A percentile compares a stretch with the other conserved stretches of the same genome.
Evolutionary conservation across 768 basidiomycete species (phyloP).

Genomic region (Cubamyces lactineus): DNA sequence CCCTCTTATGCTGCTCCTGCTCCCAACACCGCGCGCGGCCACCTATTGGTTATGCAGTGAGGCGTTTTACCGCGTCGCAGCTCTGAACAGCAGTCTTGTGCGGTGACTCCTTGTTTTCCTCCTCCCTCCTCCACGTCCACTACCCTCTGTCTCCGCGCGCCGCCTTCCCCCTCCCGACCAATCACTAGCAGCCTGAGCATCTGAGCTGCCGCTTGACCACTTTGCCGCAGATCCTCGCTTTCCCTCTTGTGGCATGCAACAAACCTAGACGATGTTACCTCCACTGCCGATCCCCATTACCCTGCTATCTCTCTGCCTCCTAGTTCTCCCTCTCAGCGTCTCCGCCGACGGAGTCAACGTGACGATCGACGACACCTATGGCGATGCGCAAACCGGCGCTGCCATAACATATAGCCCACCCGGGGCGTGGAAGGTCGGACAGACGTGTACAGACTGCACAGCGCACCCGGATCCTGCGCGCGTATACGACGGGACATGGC

Average conservation of each 20-base stretch:
- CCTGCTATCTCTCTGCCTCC: neutral
- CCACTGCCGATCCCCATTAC: neutral
- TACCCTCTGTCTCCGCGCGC: no score
- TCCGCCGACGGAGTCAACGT: slow-evolving; percentile 1
- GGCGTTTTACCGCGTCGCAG: no score
- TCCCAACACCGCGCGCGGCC: no score
- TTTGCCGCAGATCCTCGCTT: neutral
- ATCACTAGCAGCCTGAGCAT: no score
- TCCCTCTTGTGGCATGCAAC: neutral
- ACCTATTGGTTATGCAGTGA: no score
- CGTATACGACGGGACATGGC: slow-evolving; percentile 21
- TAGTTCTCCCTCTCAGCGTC: neutral
- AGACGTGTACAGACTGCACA: slow-evolving; percentile 13
- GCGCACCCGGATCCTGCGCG: slow-evolving; percentile 7
- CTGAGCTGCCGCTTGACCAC: no score
- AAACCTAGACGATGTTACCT: neutral
- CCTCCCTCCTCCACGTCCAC: neutral
- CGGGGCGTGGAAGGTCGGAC: slow-evolving; percentile 13
- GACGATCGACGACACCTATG: slow-evolving; percentile 12
- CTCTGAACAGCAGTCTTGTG: no score
- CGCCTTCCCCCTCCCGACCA: no score
- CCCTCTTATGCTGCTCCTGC: no score
- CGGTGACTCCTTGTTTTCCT: neutral
- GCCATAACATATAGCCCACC: slow-evolving; percentile 8
- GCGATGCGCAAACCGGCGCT: neutral